Evolutionary conservation across 2,329 filamentous ascomycete genomes (phyloP), one percentile per base, ranked within the genome.

Genomic region (Drechslera avenae): DNA sequence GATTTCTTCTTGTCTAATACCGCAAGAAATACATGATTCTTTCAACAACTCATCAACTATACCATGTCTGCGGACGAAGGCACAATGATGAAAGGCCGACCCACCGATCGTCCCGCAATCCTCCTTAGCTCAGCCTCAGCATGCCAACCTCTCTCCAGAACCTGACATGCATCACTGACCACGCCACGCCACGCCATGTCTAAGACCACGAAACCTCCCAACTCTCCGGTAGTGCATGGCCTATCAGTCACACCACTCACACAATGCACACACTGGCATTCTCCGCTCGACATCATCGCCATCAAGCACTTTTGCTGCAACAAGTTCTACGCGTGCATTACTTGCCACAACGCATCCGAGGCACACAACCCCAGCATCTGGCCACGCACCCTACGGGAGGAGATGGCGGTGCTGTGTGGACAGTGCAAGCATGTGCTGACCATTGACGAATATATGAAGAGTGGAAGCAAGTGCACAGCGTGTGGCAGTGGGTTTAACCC

Each of bases 311-410:
- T 57, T 39, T 73, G 71, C 59, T 73, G 71, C 59, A 44, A 57
- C 13, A 71, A 67, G 42, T 73, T 72, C 55, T 73, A 73, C 54
- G 69, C 69, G 5, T 73, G 71, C 55, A 69, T 72, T 21, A 63
- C 52, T 37, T 73, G 71, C 26, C 71, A 73, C 46, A 57, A 69
- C 36, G 58, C 52, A 8, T 40, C 56, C 10, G 69, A 72, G 40
- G 41, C 59, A 2, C 71, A 73, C 44, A 33, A 19, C 5, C 53
- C 66, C 5, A 54, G 17, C 1, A 44, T 66, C 0, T 73, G 71
- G 69, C 60, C 57, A 0, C 44, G 9, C 3, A 36, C 44, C 5
- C 39, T 50, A n/a, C 56, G 63, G 34, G 46, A 48, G 4, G 65
- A 66, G 35, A 50, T 45, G 31, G 66, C 60, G 1, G 64, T 73